These are phyloP conservation scores for Sextonia rubra DNA, from an alignment of 164 flowering plant species.

Conservation along the genomic window DNA sequence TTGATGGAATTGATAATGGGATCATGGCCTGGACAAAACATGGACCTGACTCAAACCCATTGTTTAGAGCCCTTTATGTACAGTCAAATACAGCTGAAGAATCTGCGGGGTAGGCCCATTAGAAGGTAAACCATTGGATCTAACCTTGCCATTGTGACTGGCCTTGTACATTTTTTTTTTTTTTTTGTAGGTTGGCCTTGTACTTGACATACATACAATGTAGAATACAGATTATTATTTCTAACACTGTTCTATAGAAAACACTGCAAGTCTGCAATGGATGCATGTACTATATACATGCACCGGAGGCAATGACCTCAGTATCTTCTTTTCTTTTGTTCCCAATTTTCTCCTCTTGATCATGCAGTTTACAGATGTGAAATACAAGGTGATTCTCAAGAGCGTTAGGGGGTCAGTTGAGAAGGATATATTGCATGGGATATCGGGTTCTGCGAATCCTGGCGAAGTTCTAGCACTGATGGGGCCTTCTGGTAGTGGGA, in stretches of 20 bases:
- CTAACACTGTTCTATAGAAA: neutral
- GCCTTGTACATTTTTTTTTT: no score
- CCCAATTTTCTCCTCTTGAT: neutral
- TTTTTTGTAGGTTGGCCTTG: no score
- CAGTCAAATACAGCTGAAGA: no score
- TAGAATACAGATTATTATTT: neutral
- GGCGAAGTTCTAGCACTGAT: slow-evolving; percentile 87
- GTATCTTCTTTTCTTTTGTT: neutral
- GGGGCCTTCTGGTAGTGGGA: slow-evolving; percentile 99
- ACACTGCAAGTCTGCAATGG: neutral
- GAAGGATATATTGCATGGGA: slow-evolving; percentile 73
- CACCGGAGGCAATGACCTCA: no score
- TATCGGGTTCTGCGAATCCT: slow-evolving; percentile 75
- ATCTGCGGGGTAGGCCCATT: no score
- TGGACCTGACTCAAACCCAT: no score
- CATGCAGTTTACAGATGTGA: slow-evolving; percentile 86
- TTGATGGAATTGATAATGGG: no score
- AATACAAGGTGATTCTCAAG: slow-evolving; percentile 67
- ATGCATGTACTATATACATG: neutral
- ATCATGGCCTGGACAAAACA: no score
- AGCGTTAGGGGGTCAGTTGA: slow-evolving; percentile 50
- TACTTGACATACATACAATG: neutral
- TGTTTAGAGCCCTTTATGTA: no score
- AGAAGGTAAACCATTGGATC: no score
- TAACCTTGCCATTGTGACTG: no score